Base-by-base conservation (phyloP, 257 asterid genomes). In the Hygrophila difformis region DNA sequence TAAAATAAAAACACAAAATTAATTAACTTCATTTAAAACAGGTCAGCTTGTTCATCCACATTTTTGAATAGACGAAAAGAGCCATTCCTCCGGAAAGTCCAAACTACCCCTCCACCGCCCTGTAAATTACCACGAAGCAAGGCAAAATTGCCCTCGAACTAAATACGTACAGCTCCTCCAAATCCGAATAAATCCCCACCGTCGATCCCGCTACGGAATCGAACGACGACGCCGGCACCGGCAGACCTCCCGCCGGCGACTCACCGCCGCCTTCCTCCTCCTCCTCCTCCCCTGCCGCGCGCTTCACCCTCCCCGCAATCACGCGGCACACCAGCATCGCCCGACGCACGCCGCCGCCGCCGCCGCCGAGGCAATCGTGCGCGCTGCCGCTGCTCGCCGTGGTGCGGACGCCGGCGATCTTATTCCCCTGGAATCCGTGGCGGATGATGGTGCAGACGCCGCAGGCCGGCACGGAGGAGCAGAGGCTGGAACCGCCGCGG, bases 281-380 rank as follows among this genome's bases (percentile, higher is more conserved):
- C 36, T 62, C 64, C 23, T 28, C 64, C 0, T 69, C 80, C 19
- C 65, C 84, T 45, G 47, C 53, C 47, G 47, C 18, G 22, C 51
- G 68, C 82, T 56, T 75, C 56, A 88, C 93, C 36, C 82, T 64
- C 51, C 97, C 97, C 0, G 94, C 95, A 9, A 88, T 76, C 57
- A 88, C 97, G 5, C 97, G 84, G 57, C 97, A 88, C 22, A 88
- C 95, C 17, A 88, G 61, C 95, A 88, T 84, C 0, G 97, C 97
- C 28, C 84, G 70, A 4, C 81, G 68, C 12, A 67, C 39, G 50
- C 15, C 62, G 0, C 18, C 2, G 0, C 56, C 36, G 8, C 61
- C 0, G 21, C 3, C 44, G 12, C 60, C 60, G 9, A 72, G 73
- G 55, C 78, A 74, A 13, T 86, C 98, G 48, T 91, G 98, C 48